Percentiles rank a stretch among this genome's conserved stretches.
Conservation (phyloP, 225 moss, liverwort and hornwort genomes). For the Neckera pumila region DNA sequence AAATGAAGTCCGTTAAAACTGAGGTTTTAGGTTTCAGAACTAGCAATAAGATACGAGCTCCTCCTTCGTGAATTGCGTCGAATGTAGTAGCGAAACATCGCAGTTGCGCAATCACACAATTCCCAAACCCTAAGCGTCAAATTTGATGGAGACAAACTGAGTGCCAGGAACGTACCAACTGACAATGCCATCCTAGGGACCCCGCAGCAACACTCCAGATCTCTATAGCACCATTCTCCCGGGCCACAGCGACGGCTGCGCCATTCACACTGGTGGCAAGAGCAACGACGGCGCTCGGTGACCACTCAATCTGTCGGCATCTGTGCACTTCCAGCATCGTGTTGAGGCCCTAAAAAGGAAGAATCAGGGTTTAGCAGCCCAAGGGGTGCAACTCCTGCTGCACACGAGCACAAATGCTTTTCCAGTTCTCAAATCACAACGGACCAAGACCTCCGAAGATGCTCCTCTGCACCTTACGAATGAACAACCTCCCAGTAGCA, state of each 20-base stretch:
- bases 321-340: slow-evolving; percentile 99
- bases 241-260: slow-evolving; percentile 73
- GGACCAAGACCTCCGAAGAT: neutral
- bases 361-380: neutral
- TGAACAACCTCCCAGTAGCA: slow-evolving; percentile 1
- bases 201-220: slow-evolving; percentile 97
- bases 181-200: slow-evolving; percentile 94
- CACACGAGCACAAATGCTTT: neutral
- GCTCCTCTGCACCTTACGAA: neutral
- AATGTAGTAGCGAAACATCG: neutral
- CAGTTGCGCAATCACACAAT: neutral
- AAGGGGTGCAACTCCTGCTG: neutral
- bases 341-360: neutral
- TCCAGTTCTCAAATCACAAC: neutral
- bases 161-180: slow-evolving; percentile 38
- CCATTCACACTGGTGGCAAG: slow-evolving; percentile 93
- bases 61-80: neutral
- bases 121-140: slow-evolving; percentile 1
- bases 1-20: neutral
- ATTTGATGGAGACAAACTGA: neutral
- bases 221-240: slow-evolving; percentile 85
- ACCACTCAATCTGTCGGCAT: slow-evolving; percentile 98
- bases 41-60: neutral
- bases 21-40: neutral
- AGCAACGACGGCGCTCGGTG: slow-evolving; percentile 81